phyloP scores from a whole-genome alignment of 768 basidiomycete genomes.

The Porpolomopsis calyptriformis region DNA sequence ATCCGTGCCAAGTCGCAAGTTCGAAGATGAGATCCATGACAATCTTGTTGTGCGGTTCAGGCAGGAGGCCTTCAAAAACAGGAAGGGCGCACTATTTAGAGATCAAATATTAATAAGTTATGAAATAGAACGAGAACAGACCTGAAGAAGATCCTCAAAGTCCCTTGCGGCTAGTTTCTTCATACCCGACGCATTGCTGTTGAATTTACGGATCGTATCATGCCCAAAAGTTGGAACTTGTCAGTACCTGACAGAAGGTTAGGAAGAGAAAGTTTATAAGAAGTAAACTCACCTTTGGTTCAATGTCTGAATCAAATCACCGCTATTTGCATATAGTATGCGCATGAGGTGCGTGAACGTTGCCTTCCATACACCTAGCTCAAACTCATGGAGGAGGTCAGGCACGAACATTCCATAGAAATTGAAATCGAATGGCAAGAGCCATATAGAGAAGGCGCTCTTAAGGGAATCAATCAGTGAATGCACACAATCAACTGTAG shows the following conservation, averaged over 20 bases:
- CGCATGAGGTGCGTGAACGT: too few relatives aligned
- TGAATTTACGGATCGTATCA: conserved; percentile 26
- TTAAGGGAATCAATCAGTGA: conserved; percentile 22
- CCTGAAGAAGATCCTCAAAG: too few relatives aligned
- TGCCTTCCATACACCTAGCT: conserved; percentile 23
- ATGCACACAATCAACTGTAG: conserved; percentile 14
- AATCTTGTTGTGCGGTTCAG: too few relatives aligned
- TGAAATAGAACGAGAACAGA: conserved; percentile 26
- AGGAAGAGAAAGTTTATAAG: background rate
- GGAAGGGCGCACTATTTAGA: conserved; percentile 25
- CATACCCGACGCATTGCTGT: conserved; percentile 24
- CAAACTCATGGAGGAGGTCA: background rate
- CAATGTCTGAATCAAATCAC: conserved; percentile 8
- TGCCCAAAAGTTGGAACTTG: conserved; percentile 24
- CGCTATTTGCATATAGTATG: too few relatives aligned
- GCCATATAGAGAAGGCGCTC: too few relatives aligned
- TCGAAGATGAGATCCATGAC: too few relatives aligned
- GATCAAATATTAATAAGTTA: background rate
- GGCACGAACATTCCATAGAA: background rate
- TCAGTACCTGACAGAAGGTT: too few relatives aligned
- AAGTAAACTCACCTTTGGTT: conserved; percentile 13
- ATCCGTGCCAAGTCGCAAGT: too few relatives aligned
- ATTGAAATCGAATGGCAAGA: too few relatives aligned
- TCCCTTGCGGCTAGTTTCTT: conserved; percentile 26
- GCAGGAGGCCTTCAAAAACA: too few relatives aligned